Conservation (phyloP, 306 rosid species). For the Medicago arabica region DNA sequence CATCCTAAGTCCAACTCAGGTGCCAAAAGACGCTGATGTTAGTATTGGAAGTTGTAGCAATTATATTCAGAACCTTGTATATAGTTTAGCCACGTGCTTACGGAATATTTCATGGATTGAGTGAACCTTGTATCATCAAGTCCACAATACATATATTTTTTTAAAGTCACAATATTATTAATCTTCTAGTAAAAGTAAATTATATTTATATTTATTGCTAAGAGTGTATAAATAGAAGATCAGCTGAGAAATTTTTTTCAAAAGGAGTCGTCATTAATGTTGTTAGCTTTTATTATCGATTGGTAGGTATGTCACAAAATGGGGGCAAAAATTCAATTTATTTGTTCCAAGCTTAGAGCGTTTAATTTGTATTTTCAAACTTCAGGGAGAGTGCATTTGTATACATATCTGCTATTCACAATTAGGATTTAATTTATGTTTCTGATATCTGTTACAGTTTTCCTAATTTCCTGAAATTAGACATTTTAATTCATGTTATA, state of each 20-base stretch:
- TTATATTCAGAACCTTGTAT: no score
- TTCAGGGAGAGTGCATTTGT: background rate
- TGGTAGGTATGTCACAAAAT: background rate
- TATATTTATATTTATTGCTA: background rate
- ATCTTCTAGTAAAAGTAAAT: background rate
- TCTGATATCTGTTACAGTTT: background rate
- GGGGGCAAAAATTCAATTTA: background rate
- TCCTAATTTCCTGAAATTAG: slow-evolving; percentile 9
- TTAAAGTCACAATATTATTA: background rate
- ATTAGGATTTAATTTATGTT: background rate
- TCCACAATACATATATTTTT: no score
- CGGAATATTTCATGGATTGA: no score
- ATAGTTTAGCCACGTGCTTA: no score
- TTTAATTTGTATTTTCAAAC: background rate
- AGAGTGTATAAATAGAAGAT: background rate
- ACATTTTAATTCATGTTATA: background rate
- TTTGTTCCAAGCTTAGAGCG: slow-evolving; percentile 5
- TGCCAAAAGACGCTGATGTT: background rate
- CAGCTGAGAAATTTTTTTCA: background rate
- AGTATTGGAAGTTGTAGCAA: background rate
- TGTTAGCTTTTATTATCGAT: background rate
- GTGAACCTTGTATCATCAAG: no score
- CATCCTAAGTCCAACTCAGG: background rate
- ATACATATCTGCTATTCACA: no score
- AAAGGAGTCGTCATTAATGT: background rate